Base-by-base conservation (phyloP, 2,329 filamentous ascomycete genomes). In the Zymoseptoria tritici region DNA sequence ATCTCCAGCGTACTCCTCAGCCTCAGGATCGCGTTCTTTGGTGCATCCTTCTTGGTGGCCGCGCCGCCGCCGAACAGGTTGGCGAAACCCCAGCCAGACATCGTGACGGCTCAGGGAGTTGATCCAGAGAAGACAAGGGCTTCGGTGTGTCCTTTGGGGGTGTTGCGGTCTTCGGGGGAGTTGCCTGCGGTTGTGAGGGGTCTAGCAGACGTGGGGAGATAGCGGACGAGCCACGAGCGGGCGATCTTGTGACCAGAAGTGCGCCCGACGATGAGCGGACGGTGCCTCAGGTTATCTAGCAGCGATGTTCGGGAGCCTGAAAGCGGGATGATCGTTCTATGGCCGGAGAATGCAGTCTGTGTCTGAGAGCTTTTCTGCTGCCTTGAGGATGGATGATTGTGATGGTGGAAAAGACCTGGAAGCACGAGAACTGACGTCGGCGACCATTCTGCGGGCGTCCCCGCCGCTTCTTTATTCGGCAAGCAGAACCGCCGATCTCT, bases 1-100 rank as follows among this genome's bases (percentile, higher is more conserved):
- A 97, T 97, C 70, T 97, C 93, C 52, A 97, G 83, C 79, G 97
- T 93, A 71, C 88, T 84, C 68, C 94, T 86, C 72, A 99, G 80
- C 62, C 84, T 85, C 59, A 99, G 81, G 71, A 99, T 99, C 68
- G 94, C 94, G 80, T 96, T 94, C 83, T 99, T 99, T 60, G 94
- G 91, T 62, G 86, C 88, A 79, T 97, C 91, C 80, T 95, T 96
- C 82, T 91, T 90, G 79, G 91, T 87, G 68, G 87, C 86, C 70
- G 85, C 84, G 57, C 71, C 70, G 77, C 93, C 91, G 75, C 97
- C 96, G 91, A 92, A 97, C 3, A 72, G 65, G 79, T 88, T 85
- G 88, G 89, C 75, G 63, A 79, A 72, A 60, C 79, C 78, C 79
- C 79, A 81, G 70, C 77, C 71, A 54, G 71, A 90, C 78, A 68